Base-by-base conservation (phyloP, 2,329 filamentous ascomycete species). In the Fusarium continuum region DNA sequence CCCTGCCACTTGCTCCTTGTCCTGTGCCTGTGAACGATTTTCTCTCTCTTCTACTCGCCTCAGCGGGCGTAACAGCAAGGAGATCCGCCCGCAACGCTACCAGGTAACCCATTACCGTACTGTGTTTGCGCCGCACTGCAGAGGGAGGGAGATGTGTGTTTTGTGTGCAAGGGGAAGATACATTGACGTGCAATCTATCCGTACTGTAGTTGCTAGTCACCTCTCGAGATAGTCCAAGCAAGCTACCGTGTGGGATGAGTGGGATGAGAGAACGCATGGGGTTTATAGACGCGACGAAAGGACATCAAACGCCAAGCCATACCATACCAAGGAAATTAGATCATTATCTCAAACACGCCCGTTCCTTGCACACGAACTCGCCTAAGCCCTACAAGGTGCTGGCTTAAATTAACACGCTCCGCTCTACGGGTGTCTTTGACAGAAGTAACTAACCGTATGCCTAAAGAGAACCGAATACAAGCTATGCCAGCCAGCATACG, bases 51-150 rank as follows among this genome's bases (percentile, higher is more conserved):
- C 44, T 43, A 32, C 47, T 53, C 38, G 25, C 20, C 26, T 46
- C 28, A 43, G 29, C 59, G 56, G 58, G 59, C 59, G 59, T 49
- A 39, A 57, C 52, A 56, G 48, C 17, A 54, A 22, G 20, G 36
- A 28, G 56, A 45, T 54, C 55, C 64, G 61, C 61, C 62, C 59
- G 49, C 49, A 51, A 55, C 65, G 35, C 55, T 69, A 46, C 49
- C 41, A 32, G 43, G 50, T 52, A 54, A 67, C 62, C 48, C 43
- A 47, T 53, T 38, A n/a, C n/a, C n/a, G n/a, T n/a, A n/a, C n/a
- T 51, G 53, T 52, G 51, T 61, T 55, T 61, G 57, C 31, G 48
- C 55, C 34, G 17, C 56, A 53, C 56, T 40, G 40, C 55, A 40
- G 35, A 47, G 34, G 31, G 46, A 41, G 34, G 19, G 40, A 28